Evolutionary conservation across 352 stramenopile genomes (phyloP).

Genomic region (Globisporangium mamillatum): DNA sequence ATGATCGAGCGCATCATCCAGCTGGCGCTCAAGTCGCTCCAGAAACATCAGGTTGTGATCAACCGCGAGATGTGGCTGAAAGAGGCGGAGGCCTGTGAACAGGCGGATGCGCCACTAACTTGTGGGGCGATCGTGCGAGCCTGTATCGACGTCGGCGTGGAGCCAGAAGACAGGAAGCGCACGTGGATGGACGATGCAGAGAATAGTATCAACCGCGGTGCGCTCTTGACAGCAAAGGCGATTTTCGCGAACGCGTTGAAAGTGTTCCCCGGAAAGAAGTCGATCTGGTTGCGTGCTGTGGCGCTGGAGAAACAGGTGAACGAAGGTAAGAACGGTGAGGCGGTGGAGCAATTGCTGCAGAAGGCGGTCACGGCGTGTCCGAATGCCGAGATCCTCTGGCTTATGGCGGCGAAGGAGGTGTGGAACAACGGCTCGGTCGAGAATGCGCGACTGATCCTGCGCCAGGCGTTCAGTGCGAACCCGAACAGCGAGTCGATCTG

Average conservation of each 20-base stretch:
- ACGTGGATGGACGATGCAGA: constrained; percentile 98
- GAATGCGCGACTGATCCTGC: constrained; percentile 92
- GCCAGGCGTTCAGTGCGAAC: constrained; percentile 96
- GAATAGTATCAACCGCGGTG: constrained; percentile 77
- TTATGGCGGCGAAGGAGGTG: constrained; percentile 97
- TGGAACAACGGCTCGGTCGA: constrained; percentile 94
- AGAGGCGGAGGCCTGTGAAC: constrained; percentile 94
- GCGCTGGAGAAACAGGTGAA: constrained; percentile 96
- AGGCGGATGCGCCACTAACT: constrained; percentile 89
- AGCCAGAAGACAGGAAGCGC: constrained; percentile 94
- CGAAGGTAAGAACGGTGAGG: constrained; percentile 67
- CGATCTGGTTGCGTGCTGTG: constrained; percentile 94
- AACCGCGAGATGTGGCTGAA: constrained; percentile 96
- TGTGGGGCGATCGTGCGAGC: constrained; percentile 93
- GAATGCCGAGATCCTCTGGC: constrained; percentile 96
- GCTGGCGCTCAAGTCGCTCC: constrained; percentile 85
- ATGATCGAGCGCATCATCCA: constrained; percentile 86
- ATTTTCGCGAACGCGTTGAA: constrained; percentile 93
- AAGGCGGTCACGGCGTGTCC: constrained; percentile 93
- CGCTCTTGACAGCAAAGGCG: constrained; percentile 91
- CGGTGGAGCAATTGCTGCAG: constrained; percentile 87
- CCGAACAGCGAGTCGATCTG: constrained; percentile 94
- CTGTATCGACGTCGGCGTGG: constrained; percentile 94
- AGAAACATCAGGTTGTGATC: constrained; percentile 89
- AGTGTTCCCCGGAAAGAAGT: constrained; percentile 90